Base-by-base conservation (phyloP, 2,329 filamentous ascomycete genomes). In the Talaromyces sp. region DNA sequence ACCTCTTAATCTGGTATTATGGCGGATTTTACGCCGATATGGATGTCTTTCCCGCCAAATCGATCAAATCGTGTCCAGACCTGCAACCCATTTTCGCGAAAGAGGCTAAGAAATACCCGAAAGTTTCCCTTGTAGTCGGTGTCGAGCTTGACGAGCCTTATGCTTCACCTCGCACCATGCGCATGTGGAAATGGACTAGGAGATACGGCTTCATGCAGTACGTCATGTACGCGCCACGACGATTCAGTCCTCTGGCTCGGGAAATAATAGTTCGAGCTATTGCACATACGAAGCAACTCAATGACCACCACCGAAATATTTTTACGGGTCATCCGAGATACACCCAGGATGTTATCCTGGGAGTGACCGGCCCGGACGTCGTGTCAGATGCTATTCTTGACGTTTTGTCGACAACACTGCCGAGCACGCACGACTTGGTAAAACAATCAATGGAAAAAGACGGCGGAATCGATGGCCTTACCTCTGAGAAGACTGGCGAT, bases 1-100 rank as follows among this genome's bases (percentile, higher is more conserved):
- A 75, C 52, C 64, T 75, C 4, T 62, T 75, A 2, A 61, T 75
- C 4, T 75, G 73, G 71, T 73, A 74, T 59, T 68, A 70, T 28
- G 73, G 73, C 13, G 73, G 73, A 30, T 74, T 71, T 62, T 75
- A 75, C 49, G 69, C 72, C 13, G 73, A 75, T 33, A 68, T 70
- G 27, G 73, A 75, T 33, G 63, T 73, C 17, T 70, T 64, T 33
- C 72, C 73, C 2, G 66, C 63, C 0, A 64, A 61, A 13, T 53
- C 70, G 9, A 73, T 75, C 57, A 70, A 65, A 32, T 39, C 58
- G 3, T 75, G 73, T 52, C 70, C 69, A 1, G 64, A 71, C 1
- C 58, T 73, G 9, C 25, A 58, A 8, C 57, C 63, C 13, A 10
- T 55, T 17, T 61, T 59, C 42, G 32, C 36, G 19, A 27, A 56